Base-by-base conservation (phyloP, 352 stramenopile genomes). In the Pythium dissimile region DNA sequence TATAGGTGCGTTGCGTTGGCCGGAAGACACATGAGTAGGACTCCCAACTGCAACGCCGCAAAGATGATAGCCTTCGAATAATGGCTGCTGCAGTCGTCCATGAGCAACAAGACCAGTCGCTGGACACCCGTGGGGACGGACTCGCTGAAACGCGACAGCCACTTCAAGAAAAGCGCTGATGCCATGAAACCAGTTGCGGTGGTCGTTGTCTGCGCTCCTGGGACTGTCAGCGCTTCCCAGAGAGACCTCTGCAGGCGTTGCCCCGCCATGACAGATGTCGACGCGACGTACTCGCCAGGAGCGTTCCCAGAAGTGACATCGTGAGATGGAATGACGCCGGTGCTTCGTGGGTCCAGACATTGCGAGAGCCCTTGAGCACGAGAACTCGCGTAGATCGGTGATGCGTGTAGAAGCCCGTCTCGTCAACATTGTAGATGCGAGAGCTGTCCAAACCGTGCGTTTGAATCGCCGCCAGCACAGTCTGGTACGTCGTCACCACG, bases 371-470 rank as follows among this genome's bases (percentile, higher is more conserved):
- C 2, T 55, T 41, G 3, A 66, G n/a, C 9, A 59, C 63, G 32
- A 72, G 26, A 3, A 75, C 56, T 24, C 43, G 46, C 10, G 55
- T 62, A n/a, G 12, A 42, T 18, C 58, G 59, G 0, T 31, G 23
- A 1, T 39, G 31, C 4, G 44, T 62, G 20, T 60, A 24, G 34
- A 72, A 72, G 1, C 51, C 46, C 0, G 63, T 72, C 37, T 72
- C 59, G 32, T 75, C 59, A 26, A 75, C 67, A 28, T 72, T 75
- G 34, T 64, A 69, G 2, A 69, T n/a, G 0, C 54, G 45, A 1
- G 28, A 30, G 8, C 18, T 15, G 16, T 64, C 44, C 0, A 69
- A 4, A 0, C 45, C 12, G 0, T 53, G 7, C 21, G 60, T 49
- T 11, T 62, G 51, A 16, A 67, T 31, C 0, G 53, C 45, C 18